phyloP scores from a whole-genome alignment of 371 early-diverging fungal species.

The Zychaea mexicana region DNA sequence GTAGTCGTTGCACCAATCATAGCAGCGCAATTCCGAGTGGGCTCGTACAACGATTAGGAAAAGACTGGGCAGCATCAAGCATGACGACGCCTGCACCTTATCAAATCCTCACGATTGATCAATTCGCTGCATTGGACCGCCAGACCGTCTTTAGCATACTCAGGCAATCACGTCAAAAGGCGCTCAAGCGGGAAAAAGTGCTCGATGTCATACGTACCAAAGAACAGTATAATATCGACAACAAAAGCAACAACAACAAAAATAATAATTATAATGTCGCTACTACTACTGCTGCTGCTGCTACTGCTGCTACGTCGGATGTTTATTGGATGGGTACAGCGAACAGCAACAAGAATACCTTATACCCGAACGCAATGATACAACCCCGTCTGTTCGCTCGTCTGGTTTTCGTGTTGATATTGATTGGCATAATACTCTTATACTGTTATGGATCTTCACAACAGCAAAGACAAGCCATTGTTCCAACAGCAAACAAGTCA shows the following conservation, averaged over 20 bases:
- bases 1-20: background rate
- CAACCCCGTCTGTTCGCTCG: too few relatives aligned
- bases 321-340: too few relatives aligned
- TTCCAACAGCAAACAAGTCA: background rate
- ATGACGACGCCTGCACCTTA: slow-evolving; percentile 32
- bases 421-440: too few relatives aligned
- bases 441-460: background rate
- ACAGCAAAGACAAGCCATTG: background rate
- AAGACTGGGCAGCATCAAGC: slow-evolving; percentile 33
- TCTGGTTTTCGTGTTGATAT: too few relatives aligned
- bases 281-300: too few relatives aligned
- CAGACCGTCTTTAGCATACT: slow-evolving; percentile 31
- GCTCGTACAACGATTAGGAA: slow-evolving; percentile 17
- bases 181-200: slow-evolving; percentile 10
- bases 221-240: too few relatives aligned
- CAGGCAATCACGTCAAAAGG: slow-evolving; percentile 32
- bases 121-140: slow-evolving; percentile 37
- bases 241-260: background rate
- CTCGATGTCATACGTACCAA: background rate
- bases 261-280: too few relatives aligned
- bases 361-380: too few relatives aligned
- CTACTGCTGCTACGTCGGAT: too few relatives aligned
- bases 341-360: too few relatives aligned
- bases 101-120: slow-evolving; percentile 41
- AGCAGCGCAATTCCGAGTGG: background rate